These are phyloP conservation scores for Vaccinium myrtillus DNA, from an alignment of 148 eudicot species.

Conservation along the genomic window DNA sequence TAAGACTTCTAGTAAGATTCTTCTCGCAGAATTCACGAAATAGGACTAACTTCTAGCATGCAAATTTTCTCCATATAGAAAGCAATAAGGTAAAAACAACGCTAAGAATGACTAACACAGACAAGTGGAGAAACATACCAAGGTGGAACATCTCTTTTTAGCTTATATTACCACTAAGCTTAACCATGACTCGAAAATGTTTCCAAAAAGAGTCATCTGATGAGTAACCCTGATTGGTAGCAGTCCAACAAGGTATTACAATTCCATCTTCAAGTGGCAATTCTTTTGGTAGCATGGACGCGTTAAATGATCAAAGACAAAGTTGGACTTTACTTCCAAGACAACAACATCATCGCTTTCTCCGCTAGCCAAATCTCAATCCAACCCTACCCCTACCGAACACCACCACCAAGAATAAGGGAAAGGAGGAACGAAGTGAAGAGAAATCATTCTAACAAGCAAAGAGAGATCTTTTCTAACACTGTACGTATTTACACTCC, in stretches of 20 bases:
- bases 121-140: neutral
- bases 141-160: neutral
- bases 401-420: too few relatives aligned
- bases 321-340: neutral
- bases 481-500: too few relatives aligned
- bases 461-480: too few relatives aligned
- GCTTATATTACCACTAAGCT: neutral
- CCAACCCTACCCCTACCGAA: too few relatives aligned
- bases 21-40: neutral
- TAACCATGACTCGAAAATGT: neutral
- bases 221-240: neutral
- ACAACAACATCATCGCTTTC: too few relatives aligned
- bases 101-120: neutral
- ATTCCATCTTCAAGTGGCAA: constrained; percentile 5
- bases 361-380: too few relatives aligned
- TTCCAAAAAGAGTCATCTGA: neutral
- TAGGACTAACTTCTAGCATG: neutral
- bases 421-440: too few relatives aligned
- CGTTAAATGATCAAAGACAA: neutral
- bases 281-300: neutral
- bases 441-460: too few relatives aligned
- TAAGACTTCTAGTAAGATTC: neutral
- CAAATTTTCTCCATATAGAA: neutral
- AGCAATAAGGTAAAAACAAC: neutral
- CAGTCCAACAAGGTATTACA: neutral